Base-by-base conservation (phyloP, 129 eudicot genomes). In the Apium graveolens region DNA sequence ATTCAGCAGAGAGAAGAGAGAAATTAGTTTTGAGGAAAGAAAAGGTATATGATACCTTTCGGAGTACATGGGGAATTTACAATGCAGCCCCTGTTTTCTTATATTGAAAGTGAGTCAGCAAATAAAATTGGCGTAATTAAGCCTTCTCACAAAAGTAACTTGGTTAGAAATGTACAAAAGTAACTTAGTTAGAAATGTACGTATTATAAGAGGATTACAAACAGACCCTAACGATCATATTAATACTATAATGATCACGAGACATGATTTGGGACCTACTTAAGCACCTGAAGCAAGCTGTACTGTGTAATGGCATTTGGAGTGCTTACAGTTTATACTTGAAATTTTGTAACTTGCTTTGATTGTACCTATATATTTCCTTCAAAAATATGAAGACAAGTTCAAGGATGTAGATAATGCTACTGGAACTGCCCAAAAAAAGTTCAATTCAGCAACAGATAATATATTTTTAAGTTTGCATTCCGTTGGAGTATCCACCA, bases 321-420 rank as follows among this genome's bases (percentile, higher is more conserved):
- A 20, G 62, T 51, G 18, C 51, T 13, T 3, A 3, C 0, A 45
- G 51, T 13, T 45, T 45, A 45, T 11, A 51, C 9, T 49, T 49
- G n/a, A 18, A 49, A 18, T 49, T 20, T 1, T 49, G n/a, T 6
- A 49, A 18, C n/a, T 49, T 49, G n/a, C 57, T n/a, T 5, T 17
- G 8, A 18, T 14, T 16, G 20, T 46, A 13, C 53, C 53, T 46
- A 3, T 12, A 44, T 16, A 13, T 46, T 1, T 14, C 13, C 51
- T 46, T 14, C 55, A 26, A 12, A 68, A 81, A 41, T 85, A 73
- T 21, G 82, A 83, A 79, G 80, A 74, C 39, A 85, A 85, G 35
- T 83, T 92, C 26, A 75, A 32, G 82, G 91, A 35, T 35, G 38
- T 35, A 35, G 38, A 35, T 35, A 87, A 84, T 45, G 63, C 80